Percentiles rank a stretch among this genome's conserved stretches.
Conservation (phyloP, 257 asterid genomes). For the Ilex aquifolium region DNA sequence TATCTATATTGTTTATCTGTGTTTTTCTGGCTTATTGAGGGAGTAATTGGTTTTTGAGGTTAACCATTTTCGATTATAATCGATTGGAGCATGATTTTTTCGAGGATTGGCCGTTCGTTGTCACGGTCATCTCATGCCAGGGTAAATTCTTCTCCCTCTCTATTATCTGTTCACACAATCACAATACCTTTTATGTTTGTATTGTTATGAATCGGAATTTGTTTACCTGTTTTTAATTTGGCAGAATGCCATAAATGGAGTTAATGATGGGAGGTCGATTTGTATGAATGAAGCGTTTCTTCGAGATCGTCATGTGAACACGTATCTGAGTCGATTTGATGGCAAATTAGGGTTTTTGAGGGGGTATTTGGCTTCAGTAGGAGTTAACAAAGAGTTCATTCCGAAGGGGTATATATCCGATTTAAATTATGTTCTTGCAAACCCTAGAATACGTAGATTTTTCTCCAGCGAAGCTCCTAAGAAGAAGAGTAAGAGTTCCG, state of each 20-base stretch:
- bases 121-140: conserved; percentile 49
- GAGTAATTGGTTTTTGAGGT: no score
- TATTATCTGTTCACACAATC: no score
- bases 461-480: conserved; percentile 62
- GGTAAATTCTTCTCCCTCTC: conserved; percentile 29
- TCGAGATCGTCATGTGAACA: conserved; percentile 24
- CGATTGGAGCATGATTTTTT: conserved; percentile 37
- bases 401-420: conserved; percentile 32
- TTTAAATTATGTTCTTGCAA: conserved; percentile 33
- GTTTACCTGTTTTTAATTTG: background rate
- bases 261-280: conserved; percentile 26
- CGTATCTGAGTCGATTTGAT: conserved; percentile 23
- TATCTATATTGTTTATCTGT: no score
- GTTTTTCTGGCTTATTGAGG: no score
- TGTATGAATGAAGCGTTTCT: conserved; percentile 23
- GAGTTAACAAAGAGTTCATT: conserved; percentile 29
- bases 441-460: conserved; percentile 38
- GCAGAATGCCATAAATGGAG: conserved; percentile 61
- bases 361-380: conserved; percentile 51
- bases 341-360: conserved; percentile 55
- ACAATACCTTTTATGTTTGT: no score
- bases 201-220: no score
- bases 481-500: conserved; percentile 52
- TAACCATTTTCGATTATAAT: no score
- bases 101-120: conserved; percentile 44